Evolutionary conservation across 306 rosid species (phyloP).

Genomic region (Sechiopsis laciniata): DNA sequence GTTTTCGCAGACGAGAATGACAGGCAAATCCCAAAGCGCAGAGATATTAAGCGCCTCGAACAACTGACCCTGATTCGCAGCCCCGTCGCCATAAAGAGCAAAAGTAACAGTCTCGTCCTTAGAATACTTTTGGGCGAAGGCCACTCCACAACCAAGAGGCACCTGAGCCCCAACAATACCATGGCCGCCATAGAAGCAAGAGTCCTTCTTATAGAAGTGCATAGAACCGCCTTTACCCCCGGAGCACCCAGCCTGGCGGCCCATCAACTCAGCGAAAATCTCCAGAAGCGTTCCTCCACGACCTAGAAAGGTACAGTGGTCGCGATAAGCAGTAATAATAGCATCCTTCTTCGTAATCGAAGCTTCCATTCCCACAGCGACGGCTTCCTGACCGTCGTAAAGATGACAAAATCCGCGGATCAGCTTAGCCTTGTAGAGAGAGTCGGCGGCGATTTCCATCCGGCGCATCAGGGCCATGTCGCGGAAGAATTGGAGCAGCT

Average conservation of each 20-base stretch:
- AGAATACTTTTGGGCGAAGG: conserved; percentile 72
- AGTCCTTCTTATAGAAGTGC: conserved; percentile 78
- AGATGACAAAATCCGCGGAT: too few relatives aligned
- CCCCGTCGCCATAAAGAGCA: conserved; percentile 81
- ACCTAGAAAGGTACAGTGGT: conserved; percentile 68
- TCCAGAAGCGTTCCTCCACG: conserved; percentile 70
- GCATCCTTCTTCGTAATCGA: conserved; percentile 57
- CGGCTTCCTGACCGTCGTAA: too few relatives aligned
- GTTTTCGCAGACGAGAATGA: conserved; percentile 91
- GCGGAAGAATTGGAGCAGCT: conserved; percentile 60
- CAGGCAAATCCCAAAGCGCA: conserved; percentile 94
- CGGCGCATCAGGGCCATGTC: conserved; percentile 84
- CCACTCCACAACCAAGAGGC: conserved; percentile 79
- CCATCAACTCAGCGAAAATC: conserved; percentile 72
- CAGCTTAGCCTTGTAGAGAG: too few relatives aligned
- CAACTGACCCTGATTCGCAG: conserved; percentile 91
- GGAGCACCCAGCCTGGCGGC: conserved; percentile 64
- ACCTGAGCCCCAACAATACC: conserved; percentile 96
- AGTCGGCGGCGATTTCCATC: too few relatives aligned
- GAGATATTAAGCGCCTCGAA: conserved; percentile 87
- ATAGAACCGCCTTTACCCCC: conserved; percentile 90
- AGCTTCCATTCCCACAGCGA: too few relatives aligned
- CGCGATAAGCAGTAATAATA: conserved; percentile 78
- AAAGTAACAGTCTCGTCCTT: conserved; percentile 76
- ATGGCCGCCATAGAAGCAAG: conserved; percentile 78